These are phyloP conservation scores for Eremochloa ophiuroides DNA, from an alignment of 176 grass and related monocot genomes.

Conservation along the genomic window DNA sequence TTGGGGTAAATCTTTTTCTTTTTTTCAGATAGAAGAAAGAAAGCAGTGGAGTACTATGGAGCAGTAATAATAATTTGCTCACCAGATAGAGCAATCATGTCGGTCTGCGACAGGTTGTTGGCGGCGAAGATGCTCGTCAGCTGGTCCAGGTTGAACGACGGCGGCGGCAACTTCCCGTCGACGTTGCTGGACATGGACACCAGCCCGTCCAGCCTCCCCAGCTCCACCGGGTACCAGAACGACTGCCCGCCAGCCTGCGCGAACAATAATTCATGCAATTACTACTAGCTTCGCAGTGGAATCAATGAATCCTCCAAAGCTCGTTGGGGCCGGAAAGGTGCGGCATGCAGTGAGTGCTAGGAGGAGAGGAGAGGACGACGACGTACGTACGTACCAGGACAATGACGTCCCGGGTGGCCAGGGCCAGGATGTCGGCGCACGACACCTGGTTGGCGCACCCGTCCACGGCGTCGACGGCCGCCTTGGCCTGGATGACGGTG, in stretches of 20 bases:
- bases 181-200: slow-evolving; percentile 61
- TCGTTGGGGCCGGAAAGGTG: too few relatives aligned
- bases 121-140: slow-evolving; percentile 62
- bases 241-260: slow-evolving; percentile 66
- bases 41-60: not conserved
- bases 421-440: slow-evolving; percentile 84
- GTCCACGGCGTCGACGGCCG: slow-evolving; percentile 67
- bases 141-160: slow-evolving; percentile 63
- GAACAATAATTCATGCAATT: too few relatives aligned
- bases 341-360: too few relatives aligned
- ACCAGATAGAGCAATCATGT: slow-evolving; percentile 93
- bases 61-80: slow-evolving; percentile 21
- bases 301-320: too few relatives aligned
- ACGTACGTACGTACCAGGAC: slow-evolving; percentile 64
- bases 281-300: too few relatives aligned
- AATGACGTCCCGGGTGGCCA: slow-evolving; percentile 81
- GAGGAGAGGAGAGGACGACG: not conserved
- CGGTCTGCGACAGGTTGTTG: slow-evolving; percentile 73
- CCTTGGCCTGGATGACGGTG: slow-evolving; percentile 86
- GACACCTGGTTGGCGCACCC: slow-evolving; percentile 75
- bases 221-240: slow-evolving; percentile 73
- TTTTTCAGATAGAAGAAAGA: too few relatives aligned
- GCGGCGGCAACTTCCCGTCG: slow-evolving; percentile 69
- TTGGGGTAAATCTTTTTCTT: not conserved
- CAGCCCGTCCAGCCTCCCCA: slow-evolving; percentile 84